Evolutionary conservation across 2,329 filamentous ascomycete species (phyloP), one percentile per base, ranked within the genome.

Genomic region (Westerdykella ornata): DNA sequence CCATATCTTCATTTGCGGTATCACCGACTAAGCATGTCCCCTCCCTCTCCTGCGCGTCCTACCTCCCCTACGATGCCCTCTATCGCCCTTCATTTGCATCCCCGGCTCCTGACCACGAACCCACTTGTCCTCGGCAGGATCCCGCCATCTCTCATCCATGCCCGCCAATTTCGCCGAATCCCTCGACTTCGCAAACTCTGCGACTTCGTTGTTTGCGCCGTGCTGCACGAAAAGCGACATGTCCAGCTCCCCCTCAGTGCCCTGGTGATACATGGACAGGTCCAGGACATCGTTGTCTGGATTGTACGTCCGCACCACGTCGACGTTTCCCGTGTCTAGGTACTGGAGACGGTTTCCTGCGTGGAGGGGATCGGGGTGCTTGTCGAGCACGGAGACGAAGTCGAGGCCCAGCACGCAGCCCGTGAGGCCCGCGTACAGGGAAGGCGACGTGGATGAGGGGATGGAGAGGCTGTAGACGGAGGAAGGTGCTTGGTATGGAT

Each of bases 401-500:
- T 67, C 67, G 3, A 75, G 52, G 42, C 65, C 62, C 14, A 73
- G 51, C 3, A 74, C 57, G 1, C 55, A 54, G 34, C 68, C 69
- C 52, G 74, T 71, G 3, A 75, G 56, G 2, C 73, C 73, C 3
- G 70, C 71, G 42, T 71, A 75, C 9, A 76, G 42, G 20, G 64
- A 66, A 1, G 69, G 65, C 0, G 71, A 73, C 11, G 49, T 60
- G 2, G 66, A 42, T 0, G 71, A 72, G 0, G 72, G 66, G 0
- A 69, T 67, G 0, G 72, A 71, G 6, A 75, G 61, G 7, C 66
- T 67, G 54, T 75, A 76, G 8, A 75, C 62, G 18, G 47, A 48
- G 29, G 49, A 49, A 31, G 53, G 37, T 45, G 41, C 48, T 13
- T 43, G 49, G 11, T 48, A 51, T 26, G 8, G 22, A 26, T 26